phyloP scores from a whole-genome alignment of 2,329 filamentous ascomycete genomes.

The Ceratocystis cubensis region DNA sequence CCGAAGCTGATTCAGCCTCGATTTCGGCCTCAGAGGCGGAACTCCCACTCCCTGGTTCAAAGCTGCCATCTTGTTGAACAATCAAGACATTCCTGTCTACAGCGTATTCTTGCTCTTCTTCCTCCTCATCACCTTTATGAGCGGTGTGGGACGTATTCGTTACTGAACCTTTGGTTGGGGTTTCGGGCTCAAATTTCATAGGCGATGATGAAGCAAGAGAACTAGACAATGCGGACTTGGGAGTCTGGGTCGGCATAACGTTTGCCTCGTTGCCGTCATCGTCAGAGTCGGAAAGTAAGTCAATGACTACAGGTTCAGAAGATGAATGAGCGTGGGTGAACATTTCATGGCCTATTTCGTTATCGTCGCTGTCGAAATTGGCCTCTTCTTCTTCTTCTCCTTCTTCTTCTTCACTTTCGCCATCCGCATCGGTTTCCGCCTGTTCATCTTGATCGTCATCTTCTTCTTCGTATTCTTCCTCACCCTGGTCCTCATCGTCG shows the following conservation, averaged over 20 bases:
- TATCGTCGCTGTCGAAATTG: constrained; percentile 1
- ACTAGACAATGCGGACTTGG: background rate
- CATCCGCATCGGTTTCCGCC: constrained; percentile 4
- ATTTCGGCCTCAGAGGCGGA: background rate
- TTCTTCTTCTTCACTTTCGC: constrained; percentile 21
- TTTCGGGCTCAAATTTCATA: background rate
- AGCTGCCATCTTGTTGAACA: constrained; percentile 3
- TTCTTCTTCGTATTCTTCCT: constrained; percentile 11
- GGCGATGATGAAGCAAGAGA: background rate
- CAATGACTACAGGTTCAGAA: constrained; percentile 34
- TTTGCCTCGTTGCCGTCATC: constrained; percentile 24
- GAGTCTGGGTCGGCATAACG: background rate
- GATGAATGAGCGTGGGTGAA: constrained; percentile 19
- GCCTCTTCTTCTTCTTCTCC: constrained; percentile 17
- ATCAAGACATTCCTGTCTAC: constrained; percentile 16
- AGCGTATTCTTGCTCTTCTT: constrained; percentile 2
- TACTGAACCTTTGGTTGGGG: background rate
- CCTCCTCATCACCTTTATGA: constrained; percentile 10
- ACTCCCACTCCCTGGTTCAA: background rate
- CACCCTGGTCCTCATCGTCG: constrained; percentile 14
- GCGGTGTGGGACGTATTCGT: background rate
- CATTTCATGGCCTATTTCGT: constrained; percentile 10
- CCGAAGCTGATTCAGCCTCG: background rate
- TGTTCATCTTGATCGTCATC: constrained; percentile 17
- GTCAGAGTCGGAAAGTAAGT: constrained; percentile 37